These are phyloP conservation scores for Uronychia setigera DNA, from an alignment of 73 alveolate genomes.

Conservation along the genomic window DNA sequence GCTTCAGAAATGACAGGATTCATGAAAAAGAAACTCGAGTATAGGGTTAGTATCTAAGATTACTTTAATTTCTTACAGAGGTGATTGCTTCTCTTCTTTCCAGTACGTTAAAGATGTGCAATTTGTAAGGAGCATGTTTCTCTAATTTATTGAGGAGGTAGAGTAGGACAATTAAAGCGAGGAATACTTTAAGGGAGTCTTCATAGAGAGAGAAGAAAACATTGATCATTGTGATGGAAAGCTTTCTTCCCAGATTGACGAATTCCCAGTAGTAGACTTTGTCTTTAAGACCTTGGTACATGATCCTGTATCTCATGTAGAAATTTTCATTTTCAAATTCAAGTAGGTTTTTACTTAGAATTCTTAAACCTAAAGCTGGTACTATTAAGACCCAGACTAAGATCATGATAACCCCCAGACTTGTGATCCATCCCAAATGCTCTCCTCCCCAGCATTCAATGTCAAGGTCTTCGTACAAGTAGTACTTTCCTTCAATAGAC, in stretches of 20 bases:
- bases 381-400: not conserved
- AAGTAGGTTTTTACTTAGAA: not conserved
- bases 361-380: not conserved
- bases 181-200: not conserved
- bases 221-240: not conserved
- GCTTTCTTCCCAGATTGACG: not conserved
- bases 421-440: not conserved
- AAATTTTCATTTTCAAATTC: not conserved
- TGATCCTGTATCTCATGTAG: not conserved
- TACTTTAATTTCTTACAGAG: not conserved
- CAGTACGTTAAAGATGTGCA: not conserved
- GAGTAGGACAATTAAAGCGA: not conserved
- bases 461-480: not conserved
- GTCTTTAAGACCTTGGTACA: not conserved
- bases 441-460: not conserved
- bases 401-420: not conserved
- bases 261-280: not conserved
- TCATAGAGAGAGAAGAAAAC: not conserved
- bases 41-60: not conserved
- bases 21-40: not conserved
- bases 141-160: not conserved
- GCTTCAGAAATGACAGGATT: not conserved
- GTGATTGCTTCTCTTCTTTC: not conserved
- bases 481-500: not conserved
- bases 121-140: not conserved